phyloP scores from a whole-genome alignment of 148 eudicot species.

The Rhododendron mucronatum region DNA sequence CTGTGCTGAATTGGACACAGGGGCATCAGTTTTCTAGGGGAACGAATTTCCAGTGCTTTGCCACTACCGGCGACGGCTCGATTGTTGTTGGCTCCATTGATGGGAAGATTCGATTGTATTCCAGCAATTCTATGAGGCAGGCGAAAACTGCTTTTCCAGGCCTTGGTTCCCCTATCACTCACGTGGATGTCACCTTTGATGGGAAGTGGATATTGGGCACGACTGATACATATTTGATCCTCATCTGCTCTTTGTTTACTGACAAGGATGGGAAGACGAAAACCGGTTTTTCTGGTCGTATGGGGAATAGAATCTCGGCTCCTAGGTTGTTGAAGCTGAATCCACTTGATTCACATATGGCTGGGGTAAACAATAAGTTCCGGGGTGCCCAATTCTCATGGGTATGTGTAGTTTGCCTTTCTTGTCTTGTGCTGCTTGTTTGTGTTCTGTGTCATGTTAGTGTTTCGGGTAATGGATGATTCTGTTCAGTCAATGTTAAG shows the following conservation, averaged over 20 bases:
- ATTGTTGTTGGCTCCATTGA: conserved; percentile 82
- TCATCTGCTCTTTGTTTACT: conserved; percentile 61
- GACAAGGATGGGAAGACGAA: conserved; percentile 72
- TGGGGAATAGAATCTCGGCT: conserved; percentile 56
- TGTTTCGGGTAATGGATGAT: not conserved
- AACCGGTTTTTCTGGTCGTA: conserved; percentile 66
- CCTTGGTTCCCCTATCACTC: conserved; percentile 67
- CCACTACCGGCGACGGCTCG: conserved; percentile 75
- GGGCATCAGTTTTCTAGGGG: conserved; percentile 82
- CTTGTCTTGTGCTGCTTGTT: not conserved
- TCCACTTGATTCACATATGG: conserved; percentile 50
- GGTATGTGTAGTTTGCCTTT: conserved; percentile 25
- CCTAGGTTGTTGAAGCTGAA: conserved; percentile 44
- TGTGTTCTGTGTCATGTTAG: not conserved
- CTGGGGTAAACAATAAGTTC: conserved; percentile 42
- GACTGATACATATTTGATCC: conserved; percentile 58
- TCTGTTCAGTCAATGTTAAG: not conserved
- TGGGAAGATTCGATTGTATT: conserved; percentile 74
- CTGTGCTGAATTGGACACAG: conserved; percentile 67
- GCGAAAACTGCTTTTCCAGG: conserved; percentile 86
- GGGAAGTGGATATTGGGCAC: conserved; percentile 84
- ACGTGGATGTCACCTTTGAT: conserved; percentile 82
- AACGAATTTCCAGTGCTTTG: conserved; percentile 78
- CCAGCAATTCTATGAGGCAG: conserved; percentile 66
- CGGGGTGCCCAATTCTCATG: conserved; percentile 52